These are phyloP conservation scores for Thozetella sp. DNA, from an alignment of 495 filamentous ascomycete genomes.

Conservation along the genomic window DNA sequence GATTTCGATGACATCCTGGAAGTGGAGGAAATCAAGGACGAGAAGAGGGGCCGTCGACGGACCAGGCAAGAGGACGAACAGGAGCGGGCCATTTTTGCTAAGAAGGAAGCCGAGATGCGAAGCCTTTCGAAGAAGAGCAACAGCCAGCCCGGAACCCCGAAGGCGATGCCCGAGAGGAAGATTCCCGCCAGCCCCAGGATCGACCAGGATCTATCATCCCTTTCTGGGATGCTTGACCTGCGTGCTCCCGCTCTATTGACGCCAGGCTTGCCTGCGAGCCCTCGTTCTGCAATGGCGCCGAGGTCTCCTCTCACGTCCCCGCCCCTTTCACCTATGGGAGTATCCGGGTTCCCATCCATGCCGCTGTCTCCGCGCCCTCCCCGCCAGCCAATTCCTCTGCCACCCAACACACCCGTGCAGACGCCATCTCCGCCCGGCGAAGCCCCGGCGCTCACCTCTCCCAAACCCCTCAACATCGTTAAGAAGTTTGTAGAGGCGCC, in stretches of 20 bases:
- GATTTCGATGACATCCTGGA: constrained; percentile 82
- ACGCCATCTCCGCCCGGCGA: constrained; percentile 46
- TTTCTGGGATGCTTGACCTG: constrained; percentile 41
- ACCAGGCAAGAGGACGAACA: constrained; percentile 88
- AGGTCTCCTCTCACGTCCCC: constrained; percentile 74
- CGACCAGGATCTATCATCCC: constrained; percentile 30
- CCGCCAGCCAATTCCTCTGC: constrained; percentile 65
- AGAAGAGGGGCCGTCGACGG: constrained; percentile 76
- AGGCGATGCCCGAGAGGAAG: constrained; percentile 16
- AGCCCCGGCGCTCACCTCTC: constrained; percentile 31
- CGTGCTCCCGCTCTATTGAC: constrained; percentile 66
- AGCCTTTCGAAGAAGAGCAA: constrained; percentile 68
- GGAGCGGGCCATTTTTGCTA: constrained; percentile 67
- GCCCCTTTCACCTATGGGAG: constrained; percentile 63
- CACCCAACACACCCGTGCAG: constrained; percentile 62
- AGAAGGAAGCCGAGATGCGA: constrained; percentile 63
- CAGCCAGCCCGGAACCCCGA: constrained; percentile 42
- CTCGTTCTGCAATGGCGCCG: constrained; percentile 72
- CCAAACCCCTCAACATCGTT: constrained; percentile 35
- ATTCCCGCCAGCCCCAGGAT: constrained; percentile 32
- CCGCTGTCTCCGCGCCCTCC: constrained; percentile 75
- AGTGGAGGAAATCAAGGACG: constrained; percentile 59
- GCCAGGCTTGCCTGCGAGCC: constrained; percentile 86
- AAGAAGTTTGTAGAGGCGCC: constrained; percentile 33
- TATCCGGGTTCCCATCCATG: constrained; percentile 52